phyloP scores from a whole-genome alignment of 108 stramenopile genomes.

The Skeletonema potamos region DNA sequence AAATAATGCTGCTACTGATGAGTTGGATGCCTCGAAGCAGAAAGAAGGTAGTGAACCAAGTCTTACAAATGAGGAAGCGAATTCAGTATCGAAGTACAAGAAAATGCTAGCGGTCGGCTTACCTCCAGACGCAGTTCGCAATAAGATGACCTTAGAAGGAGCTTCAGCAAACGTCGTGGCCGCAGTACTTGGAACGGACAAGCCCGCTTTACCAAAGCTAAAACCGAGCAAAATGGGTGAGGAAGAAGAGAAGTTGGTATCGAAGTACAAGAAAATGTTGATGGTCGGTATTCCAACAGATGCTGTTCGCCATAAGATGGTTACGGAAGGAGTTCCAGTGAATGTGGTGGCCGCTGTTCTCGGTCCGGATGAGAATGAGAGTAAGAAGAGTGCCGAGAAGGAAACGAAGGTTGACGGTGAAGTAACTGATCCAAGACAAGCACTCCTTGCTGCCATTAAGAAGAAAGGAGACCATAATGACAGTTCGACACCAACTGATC shows the following conservation, averaged over 20 bases:
- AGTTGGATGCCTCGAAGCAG: neutral
- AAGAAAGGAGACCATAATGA: conserved; percentile 11
- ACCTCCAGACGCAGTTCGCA: neutral
- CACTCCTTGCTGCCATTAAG: conserved; percentile 48
- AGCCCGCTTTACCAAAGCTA: neutral
- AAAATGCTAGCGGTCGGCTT: neutral
- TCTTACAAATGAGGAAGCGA: neutral
- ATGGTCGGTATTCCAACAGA: conserved; percentile 39
- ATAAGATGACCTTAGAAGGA: neutral
- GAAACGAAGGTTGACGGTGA: conserved; percentile 27
- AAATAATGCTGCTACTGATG: neutral
- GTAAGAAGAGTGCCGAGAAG: conserved; percentile 19
- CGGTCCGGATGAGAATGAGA: conserved; percentile 11
- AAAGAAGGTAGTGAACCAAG: neutral
- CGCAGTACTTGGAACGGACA: conserved; percentile 19
- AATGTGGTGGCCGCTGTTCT: neutral
- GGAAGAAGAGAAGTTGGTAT: conserved; percentile 12
- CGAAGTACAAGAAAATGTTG: conserved; percentile 55
- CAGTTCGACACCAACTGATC: conserved; percentile 58
- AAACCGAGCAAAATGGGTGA: neutral
- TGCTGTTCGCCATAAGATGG: conserved; percentile 29
- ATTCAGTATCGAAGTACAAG: neutral
- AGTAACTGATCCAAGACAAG: conserved; percentile 36
- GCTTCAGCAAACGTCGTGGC: neutral
- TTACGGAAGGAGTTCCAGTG: neutral